Conservation (phyloP, 1,284 basidiomycete genomes). For the Rhodotorula sp. region DNA sequence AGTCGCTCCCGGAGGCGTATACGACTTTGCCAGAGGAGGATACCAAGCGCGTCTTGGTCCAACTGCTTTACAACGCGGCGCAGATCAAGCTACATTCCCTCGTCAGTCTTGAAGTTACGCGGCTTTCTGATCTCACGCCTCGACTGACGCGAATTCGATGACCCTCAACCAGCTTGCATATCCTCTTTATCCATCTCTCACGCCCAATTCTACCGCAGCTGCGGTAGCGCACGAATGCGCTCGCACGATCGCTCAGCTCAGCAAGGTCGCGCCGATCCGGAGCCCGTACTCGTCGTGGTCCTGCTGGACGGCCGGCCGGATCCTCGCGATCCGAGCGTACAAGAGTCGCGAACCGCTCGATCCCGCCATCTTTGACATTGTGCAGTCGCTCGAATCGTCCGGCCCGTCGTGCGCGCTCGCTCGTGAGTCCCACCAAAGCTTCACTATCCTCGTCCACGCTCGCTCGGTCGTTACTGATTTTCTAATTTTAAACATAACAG, state of each 20-base stretch:
- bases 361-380: neutral
- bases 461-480: no score
- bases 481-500: no score
- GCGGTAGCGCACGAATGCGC: neutral
- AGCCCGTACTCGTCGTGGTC: constrained; percentile 1
- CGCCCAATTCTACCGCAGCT: neutral
- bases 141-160: neutral
- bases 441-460: no score
- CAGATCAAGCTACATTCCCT: constrained; percentile 4
- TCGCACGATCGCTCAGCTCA: neutral
- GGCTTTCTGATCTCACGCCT: no score
- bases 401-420: neutral
- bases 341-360: constrained; percentile 2
- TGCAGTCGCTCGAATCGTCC: neutral
- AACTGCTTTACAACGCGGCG: constrained; percentile 2
- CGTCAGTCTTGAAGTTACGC: neutral
- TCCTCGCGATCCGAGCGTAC: constrained; percentile 5
- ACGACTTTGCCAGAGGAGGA: neutral
- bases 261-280: neutral
- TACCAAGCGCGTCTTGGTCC: neutral
- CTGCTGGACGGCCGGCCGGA: neutral
- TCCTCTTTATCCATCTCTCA: neutral
- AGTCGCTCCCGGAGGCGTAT: neutral
- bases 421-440: neutral
- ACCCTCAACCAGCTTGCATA: neutral